phyloP scores from a whole-genome alignment of 169 alveolate species.

The Babesia sp. region DNA sequence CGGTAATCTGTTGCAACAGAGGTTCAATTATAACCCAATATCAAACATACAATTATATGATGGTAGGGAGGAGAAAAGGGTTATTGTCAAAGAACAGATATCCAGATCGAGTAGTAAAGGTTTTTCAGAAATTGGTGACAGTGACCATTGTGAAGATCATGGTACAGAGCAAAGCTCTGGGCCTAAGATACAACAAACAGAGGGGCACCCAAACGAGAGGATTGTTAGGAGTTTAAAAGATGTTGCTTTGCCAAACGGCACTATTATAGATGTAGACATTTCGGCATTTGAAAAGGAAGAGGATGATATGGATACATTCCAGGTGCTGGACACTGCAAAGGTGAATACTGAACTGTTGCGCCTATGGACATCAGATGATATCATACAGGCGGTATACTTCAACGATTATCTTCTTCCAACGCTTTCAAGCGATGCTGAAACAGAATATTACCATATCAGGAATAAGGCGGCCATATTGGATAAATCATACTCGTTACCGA shows the following conservation, averaged over 20 bases:
- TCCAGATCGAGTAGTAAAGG: too few relatives aligned
- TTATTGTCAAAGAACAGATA: too few relatives aligned
- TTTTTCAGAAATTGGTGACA: too few relatives aligned
- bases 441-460: constrained; percentile 60
- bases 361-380: not conserved
- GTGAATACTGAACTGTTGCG: not conserved
- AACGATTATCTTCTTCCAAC: not conserved
- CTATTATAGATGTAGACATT: not conserved
- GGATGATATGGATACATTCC: not conserved
- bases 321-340: not conserved
- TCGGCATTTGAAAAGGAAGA: not conserved
- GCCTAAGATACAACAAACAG: not conserved
- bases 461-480: constrained; percentile 60
- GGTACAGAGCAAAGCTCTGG: not conserved
- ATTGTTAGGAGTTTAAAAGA: not conserved
- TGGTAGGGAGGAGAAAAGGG: not conserved
- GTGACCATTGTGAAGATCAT: too few relatives aligned
- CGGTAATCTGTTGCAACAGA: constrained; percentile 19
- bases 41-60: not conserved
- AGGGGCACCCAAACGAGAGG: not conserved
- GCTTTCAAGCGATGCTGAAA: not conserved
- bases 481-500: constrained; percentile 56
- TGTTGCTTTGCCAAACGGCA: constrained; percentile 1
- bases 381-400: not conserved
- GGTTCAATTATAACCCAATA: constrained; percentile 43